Evolutionary conservation across 2,329 filamentous ascomycete genomes (phyloP).

Genomic region (Talaromyces verruculosus): DNA sequence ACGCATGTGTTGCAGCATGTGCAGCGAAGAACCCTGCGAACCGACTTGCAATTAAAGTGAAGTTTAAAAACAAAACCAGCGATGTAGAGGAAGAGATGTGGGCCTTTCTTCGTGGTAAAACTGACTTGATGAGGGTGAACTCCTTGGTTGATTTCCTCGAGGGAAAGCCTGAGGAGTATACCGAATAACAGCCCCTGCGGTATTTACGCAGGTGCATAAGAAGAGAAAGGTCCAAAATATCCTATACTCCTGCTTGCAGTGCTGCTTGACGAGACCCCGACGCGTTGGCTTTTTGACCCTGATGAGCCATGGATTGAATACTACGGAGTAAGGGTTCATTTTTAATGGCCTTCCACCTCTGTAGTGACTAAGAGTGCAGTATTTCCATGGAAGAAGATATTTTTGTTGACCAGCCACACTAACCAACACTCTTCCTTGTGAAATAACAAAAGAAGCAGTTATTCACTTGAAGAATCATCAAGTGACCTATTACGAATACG

Average conservation of each 20-base stretch:
- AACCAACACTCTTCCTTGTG: too few relatives aligned
- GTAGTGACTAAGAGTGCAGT: too few relatives aligned
- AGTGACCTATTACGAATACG: background rate
- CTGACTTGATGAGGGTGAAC: background rate
- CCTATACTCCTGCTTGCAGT: background rate
- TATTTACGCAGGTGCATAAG: background rate
- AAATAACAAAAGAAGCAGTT: background rate
- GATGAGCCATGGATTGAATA: background rate
- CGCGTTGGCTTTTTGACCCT: too few relatives aligned
- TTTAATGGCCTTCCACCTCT: too few relatives aligned
- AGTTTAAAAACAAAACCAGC: background rate
- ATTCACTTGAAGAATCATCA: background rate
- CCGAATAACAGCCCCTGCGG: background rate
- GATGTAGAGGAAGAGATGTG: background rate
- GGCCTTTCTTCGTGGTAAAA: background rate
- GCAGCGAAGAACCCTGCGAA: background rate
- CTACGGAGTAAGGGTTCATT: too few relatives aligned
- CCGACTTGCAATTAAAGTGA: background rate
- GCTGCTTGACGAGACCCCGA: background rate
- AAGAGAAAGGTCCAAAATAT: background rate
- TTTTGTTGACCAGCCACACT: too few relatives aligned
- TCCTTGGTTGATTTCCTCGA: background rate
- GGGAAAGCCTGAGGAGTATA: background rate
- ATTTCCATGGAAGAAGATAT: too few relatives aligned
- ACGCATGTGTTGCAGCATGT: background rate